Evolutionary conservation across 345 rosid species (phyloP), one percentile per base, ranked within the genome.

Genomic region (Moricandia moricandioides): DNA sequence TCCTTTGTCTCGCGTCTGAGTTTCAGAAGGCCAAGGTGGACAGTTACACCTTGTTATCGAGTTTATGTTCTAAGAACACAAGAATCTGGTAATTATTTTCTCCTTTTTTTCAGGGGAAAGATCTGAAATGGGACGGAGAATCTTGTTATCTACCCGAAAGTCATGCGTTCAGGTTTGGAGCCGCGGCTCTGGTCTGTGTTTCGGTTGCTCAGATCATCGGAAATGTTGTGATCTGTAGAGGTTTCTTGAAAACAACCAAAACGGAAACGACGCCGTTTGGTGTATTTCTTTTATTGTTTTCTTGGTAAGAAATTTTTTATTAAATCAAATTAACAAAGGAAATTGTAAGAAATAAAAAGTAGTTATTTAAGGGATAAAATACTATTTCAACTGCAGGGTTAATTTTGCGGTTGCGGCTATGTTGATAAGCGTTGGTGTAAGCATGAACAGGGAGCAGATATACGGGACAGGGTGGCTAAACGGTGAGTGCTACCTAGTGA

Each of bases 401-500:
- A 82, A 82, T 80, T 91, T 84, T 73, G 91, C 85, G 24, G 24
- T 83, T 49, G 92, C 79, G 1, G 82, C 67, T 0, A 75, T 75
- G 7, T 39, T 93, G 31, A 37, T 91, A 54, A 51, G 86, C 10
- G 74, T 76, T 21, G 87, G 90, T 31, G 84, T 84, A 11, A 93
- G 89, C 67, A 91, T 93, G 94, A 89, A 86, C 88, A 79, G 72
- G 55, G 80, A 65, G 66, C 98, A 93, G 71, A 45, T 26, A 8
- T 93, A 91, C 57, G 93, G 94, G 0, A 61, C 76, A 63, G 97
- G 96, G 9, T 91, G 98, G 98, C 49, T 91, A 62, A 82, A 93
- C 16, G 80, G 83, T 7, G 86, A 89, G 21, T 93, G 98, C 79
- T 93, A 89, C 70, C 17, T 84, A 1, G 94, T 88, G 26, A 91